Conservation (phyloP, 2,329 filamentous ascomycete genomes). For the Penicillium sp. region DNA sequence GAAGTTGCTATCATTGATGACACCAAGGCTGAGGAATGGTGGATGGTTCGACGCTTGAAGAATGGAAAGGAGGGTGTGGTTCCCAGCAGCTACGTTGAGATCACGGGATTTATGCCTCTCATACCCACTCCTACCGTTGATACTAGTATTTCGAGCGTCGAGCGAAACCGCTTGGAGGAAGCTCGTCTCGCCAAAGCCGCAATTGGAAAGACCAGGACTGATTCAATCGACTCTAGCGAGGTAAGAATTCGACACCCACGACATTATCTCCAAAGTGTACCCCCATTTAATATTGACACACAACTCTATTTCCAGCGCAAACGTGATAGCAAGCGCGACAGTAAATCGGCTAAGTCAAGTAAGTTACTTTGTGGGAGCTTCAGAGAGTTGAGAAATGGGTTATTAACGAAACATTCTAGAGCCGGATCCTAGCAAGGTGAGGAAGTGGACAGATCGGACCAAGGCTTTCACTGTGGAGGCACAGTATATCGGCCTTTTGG, state of each 20-base stretch:
- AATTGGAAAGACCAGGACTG: constrained; percentile 64
- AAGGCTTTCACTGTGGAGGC: constrained; percentile 97
- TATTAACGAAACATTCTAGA: constrained; percentile 55
- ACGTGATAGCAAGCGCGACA: constrained; percentile 68
- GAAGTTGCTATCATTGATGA: constrained; percentile 91
- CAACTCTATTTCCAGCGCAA: constrained; percentile 60
- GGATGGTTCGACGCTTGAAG: constrained; percentile 88
- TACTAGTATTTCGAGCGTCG: constrained; percentile 68
- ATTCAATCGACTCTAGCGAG: constrained; percentile 62
- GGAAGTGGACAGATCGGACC: constrained; percentile 92
- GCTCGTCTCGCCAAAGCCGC: constrained; percentile 81
- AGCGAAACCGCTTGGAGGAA: constrained; percentile 79
- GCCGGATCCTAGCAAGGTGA: constrained; percentile 79
- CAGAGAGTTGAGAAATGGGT: neutral
- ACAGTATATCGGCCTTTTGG: constrained; percentile 90
- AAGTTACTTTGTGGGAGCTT: constrained; percentile 47
- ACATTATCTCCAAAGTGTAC: neutral
- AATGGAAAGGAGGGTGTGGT: constrained; percentile 96
- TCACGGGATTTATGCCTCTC: constrained; percentile 68
- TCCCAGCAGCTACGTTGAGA: constrained; percentile 92
- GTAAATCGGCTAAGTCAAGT: constrained; percentile 75
- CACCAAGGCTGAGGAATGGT: constrained; percentile 94
- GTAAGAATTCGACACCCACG: constrained; percentile 59
- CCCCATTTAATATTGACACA: neutral
- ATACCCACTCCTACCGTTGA: constrained; percentile 58